Base-by-base conservation (phyloP, 2,329 filamentous ascomycete genomes). In the Aspergillus quadrilineatus region DNA sequence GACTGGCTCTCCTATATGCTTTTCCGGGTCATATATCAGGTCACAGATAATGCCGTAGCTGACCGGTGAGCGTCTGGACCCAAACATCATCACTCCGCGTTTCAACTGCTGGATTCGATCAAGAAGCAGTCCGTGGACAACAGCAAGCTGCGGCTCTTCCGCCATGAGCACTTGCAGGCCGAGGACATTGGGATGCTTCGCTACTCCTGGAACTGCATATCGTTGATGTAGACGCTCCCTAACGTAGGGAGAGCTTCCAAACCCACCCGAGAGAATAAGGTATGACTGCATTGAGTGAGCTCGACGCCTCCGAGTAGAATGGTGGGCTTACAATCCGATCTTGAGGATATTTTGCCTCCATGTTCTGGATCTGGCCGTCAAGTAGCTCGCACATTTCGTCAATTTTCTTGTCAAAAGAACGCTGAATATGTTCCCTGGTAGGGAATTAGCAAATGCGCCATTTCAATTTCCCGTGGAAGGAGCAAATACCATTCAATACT, bases 21-120 rank as follows among this genome's bases (percentile, higher is more conserved):
- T 64, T 6, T 57, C 57, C 2, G 65, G 63, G 42, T 73, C 60
- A 48, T 73, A 74, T 9, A 63, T 44, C 29, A 69, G 62, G 47
- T 69, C 66, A 17, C 69, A 71, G 8, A 73, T 60, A 15, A 75
- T 70, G 0, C 72, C 72, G 56, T 75, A 75, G 48, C 70, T 73
- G 2, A 70, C 63, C 2, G 68, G 70, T 7, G 68, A 68, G 54
- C 72, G 71, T 42, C 71, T 59, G 10, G 66, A 63, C 10, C 64
- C 67, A 50, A 73, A 70, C 12, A 67, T 65, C 2, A 64, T 52
- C 1, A 65, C 61, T 14, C 64, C 65, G 6, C 60, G 62, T 28
- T 65, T 64, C 9, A 73, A 52, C 30, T 67, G 63, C 47, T 73
- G 71, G 6, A 68, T 66, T 3, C 71, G 65, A 37, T 73, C 69